Evolutionary conservation across 179 eudicot genomes (phyloP).

Genomic region (Heliamphora pulchella): DNA sequence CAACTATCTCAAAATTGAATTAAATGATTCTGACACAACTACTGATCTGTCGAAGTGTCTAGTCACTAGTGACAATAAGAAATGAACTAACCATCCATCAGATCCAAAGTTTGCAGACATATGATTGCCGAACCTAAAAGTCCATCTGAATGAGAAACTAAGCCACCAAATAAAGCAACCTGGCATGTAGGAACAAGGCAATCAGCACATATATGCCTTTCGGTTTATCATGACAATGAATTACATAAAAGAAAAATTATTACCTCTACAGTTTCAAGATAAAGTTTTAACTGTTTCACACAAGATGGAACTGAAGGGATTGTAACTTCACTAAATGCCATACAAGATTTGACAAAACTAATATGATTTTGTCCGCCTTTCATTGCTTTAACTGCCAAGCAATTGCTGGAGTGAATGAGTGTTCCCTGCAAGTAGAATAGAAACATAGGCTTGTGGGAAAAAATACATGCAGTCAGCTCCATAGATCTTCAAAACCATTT

Average conservation of each 20-base stretch:
- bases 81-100: slow-evolving; percentile 39
- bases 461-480: slow-evolving; percentile 4
- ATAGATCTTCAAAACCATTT: slow-evolving; percentile 10
- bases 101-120: slow-evolving; percentile 35
- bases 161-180: slow-evolving; percentile 55
- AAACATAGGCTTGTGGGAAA: neutral
- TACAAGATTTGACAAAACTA: slow-evolving; percentile 53
- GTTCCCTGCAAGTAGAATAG: slow-evolving; percentile 41
- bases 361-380: slow-evolving; percentile 31
- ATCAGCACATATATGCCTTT: neutral
- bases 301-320: slow-evolving; percentile 53
- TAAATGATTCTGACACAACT: neutral
- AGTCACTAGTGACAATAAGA: neutral
- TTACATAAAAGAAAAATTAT: slow-evolving; percentile 1
- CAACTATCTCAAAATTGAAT: neutral
- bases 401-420: slow-evolving; percentile 60
- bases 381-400: slow-evolving; percentile 41
- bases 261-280: slow-evolving; percentile 81
- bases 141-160: slow-evolving; percentile 64
- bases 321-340: slow-evolving; percentile 68
- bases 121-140: slow-evolving; percentile 51
- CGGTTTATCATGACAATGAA: neutral
- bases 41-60: neutral
- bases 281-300: slow-evolving; percentile 47
- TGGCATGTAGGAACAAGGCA: slow-evolving; percentile 18